These are phyloP conservation scores for Phytophthora kernoviae DNA, from an alignment of 352 stramenopile species.

Conservation along the genomic window DNA sequence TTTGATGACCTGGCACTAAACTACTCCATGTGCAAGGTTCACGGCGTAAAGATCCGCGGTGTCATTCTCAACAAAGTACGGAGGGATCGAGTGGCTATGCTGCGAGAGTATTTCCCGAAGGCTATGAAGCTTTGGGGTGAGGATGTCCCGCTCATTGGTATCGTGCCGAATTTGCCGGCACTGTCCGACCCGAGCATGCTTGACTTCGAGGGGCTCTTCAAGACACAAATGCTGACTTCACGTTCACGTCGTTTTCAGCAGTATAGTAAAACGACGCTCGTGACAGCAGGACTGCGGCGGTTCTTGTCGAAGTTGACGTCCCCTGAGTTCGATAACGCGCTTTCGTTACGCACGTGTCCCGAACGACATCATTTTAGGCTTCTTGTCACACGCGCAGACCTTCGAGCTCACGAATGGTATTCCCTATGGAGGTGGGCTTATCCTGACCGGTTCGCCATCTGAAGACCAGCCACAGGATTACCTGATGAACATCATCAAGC, in stretches of 20 bases:
- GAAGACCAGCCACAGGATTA: constrained; percentile 78
- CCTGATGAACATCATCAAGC: constrained; percentile 77
- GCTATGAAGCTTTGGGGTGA: constrained; percentile 70
- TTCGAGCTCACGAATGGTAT: constrained; percentile 68
- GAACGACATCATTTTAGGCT: constrained; percentile 92
- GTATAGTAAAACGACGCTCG: constrained; percentile 77
- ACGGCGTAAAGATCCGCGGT: constrained; percentile 92
- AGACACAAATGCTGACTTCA: constrained; percentile 64
- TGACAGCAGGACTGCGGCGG: constrained; percentile 83
- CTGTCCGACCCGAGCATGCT: constrained; percentile 86
- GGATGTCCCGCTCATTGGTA: constrained; percentile 77
- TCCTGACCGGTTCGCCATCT: constrained; percentile 83
- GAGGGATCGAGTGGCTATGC: constrained; percentile 80
- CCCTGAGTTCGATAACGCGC: constrained; percentile 73
- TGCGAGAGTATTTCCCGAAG: constrained; percentile 88
- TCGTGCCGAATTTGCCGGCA: constrained; percentile 81
- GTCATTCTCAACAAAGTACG: constrained; percentile 97
- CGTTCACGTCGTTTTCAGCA: constrained; percentile 69
- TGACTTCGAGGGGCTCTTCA: constrained; percentile 91
- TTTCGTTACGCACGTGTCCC: constrained; percentile 91
- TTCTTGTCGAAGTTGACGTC: constrained; percentile 86
- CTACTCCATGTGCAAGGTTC: constrained; percentile 91
- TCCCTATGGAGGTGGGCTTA: constrained; percentile 86
- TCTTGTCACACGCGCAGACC: constrained; percentile 82
- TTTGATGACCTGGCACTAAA: constrained; percentile 96